phyloP scores from a whole-genome alignment of 2,329 filamentous ascomycete genomes.

The Phialophora expanda region DNA sequence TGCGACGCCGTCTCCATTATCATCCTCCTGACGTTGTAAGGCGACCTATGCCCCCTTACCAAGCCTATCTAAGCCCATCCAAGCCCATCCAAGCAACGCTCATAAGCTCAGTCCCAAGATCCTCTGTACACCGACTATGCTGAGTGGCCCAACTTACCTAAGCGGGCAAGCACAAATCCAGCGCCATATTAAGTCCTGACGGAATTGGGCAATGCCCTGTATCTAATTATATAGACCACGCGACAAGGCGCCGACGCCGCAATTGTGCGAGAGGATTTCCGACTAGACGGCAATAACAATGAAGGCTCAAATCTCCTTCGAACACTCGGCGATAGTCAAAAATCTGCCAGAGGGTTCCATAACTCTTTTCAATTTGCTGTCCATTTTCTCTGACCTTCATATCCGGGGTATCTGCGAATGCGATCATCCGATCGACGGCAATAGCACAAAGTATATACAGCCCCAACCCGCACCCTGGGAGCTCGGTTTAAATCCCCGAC shows the following conservation, averaged over 20 bases:
- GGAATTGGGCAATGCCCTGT: not conserved
- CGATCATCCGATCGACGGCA: slow-evolving; percentile 35
- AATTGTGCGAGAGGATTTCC: not conserved
- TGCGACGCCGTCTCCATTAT: not conserved
- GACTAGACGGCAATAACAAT: not conserved
- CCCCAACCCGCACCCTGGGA: not conserved
- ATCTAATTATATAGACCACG: slow-evolving; percentile 2
- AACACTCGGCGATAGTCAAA: not conserved
- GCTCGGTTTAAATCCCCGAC: not conserved
- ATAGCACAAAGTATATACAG: slow-evolving; percentile 34
- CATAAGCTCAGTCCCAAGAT: not conserved
- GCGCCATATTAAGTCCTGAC: not conserved
- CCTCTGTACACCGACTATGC: not conserved
- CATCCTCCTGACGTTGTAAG: not conserved
- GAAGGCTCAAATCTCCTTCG: not conserved
- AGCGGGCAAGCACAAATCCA: not conserved
- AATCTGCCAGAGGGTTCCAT: not conserved
- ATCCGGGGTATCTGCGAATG: slow-evolving; percentile 37
- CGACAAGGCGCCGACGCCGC: not conserved
- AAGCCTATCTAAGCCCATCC: not conserved
- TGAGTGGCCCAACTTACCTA: not conserved
- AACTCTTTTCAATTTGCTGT: slow-evolving; percentile 7
- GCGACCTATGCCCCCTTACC: not conserved
- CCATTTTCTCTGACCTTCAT: slow-evolving; percentile 8
- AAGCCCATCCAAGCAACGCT: not conserved